Conservation (phyloP, 1,284 basidiomycete species). For the Sanghuangporus sanghuang region DNA sequence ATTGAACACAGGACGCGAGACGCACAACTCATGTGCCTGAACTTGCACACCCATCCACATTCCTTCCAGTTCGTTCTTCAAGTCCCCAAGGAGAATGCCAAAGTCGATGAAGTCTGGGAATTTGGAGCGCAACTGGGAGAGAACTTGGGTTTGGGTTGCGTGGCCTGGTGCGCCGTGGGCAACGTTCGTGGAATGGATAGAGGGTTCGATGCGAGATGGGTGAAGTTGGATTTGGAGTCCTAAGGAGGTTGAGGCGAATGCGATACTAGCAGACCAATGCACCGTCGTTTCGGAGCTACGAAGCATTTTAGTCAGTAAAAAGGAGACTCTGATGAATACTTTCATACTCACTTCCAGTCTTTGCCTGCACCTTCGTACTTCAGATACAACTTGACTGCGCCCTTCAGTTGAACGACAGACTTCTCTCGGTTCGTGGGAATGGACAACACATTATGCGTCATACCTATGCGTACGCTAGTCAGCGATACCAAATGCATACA, state of each 20-base stretch:
- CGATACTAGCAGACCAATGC: conserved; percentile 11
- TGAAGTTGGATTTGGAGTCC: conserved; percentile 9
- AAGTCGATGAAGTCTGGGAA: conserved; percentile 25
- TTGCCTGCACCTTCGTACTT: conserved; percentile 7
- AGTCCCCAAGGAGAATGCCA: conserved; percentile 22
- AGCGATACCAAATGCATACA: neutral
- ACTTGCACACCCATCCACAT: conserved; percentile 28
- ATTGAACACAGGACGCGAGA: conserved; percentile 31
- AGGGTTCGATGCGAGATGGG: neutral
- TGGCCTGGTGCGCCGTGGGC: conserved; percentile 13
- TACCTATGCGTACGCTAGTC: conserved; percentile 19
- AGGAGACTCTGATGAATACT: neutral
- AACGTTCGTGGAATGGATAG: neutral
- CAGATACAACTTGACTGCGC: conserved; percentile 25
- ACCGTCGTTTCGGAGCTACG: conserved; percentile 6
- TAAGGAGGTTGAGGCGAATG: neutral
- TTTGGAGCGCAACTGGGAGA: conserved; percentile 20
- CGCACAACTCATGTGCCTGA: conserved; percentile 23
- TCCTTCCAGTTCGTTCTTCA: conserved; percentile 27
- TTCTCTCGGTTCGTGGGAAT: conserved; percentile 25
- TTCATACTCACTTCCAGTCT: conserved; percentile 14
- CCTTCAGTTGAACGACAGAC: conserved; percentile 27
- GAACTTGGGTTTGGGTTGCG: conserved; percentile 19
- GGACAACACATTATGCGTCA: conserved; percentile 27
- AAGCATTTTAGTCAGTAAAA: neutral